Evolutionary conservation across 768 basidiomycete genomes (phyloP), one percentile per base, ranked within the genome.

Genomic region (Suillus variegatus): DNA sequence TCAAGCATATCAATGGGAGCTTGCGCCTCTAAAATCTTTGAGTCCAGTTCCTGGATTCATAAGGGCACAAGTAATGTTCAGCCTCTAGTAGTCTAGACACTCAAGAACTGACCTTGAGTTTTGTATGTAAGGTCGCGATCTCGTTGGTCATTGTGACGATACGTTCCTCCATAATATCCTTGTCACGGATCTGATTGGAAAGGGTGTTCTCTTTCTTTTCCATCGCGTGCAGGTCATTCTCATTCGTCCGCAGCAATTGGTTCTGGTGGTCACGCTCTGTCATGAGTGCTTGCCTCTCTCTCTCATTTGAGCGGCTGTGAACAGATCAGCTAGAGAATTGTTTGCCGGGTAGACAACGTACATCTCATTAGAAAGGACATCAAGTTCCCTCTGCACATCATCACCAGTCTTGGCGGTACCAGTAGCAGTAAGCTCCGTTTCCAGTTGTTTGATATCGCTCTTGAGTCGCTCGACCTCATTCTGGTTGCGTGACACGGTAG

Each of bases 351-450:
- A 61, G 54, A 20, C 62, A 49, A 76, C 87, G 72, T 70, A 97
- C 95, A 94, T 81, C 66, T 90, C 82, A 18, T 78, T 79, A 1
- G 83, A 81, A 28, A 96, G 74, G 2, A 78, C 77, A 63, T 91
- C 87, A 7, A 97, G 80, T 72, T 97, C 90, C 32, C 70, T 78
- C 74, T 98, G 92, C 18, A 98, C 90, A 56, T 96, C 95, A 55
- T 94, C 92, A 1, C 86, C 85, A 1, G 95, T 95, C 76, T 88
- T 93, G 16, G 86, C 84, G 41, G 90, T 91, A 2, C 95, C 96
- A 2, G 88, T 88, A 8, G 84, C 77, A 22, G 83, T 78, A 18
- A 99, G 82, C 56, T 91, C 87, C 56, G 79, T 78, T 75, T 97
- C 93, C 54, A 95, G 79, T 56, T 81, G 78, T 10, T 74, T 67